phyloP scores from a whole-genome alignment of 441 rosid genomes.

The Corymbia calophylla region DNA sequence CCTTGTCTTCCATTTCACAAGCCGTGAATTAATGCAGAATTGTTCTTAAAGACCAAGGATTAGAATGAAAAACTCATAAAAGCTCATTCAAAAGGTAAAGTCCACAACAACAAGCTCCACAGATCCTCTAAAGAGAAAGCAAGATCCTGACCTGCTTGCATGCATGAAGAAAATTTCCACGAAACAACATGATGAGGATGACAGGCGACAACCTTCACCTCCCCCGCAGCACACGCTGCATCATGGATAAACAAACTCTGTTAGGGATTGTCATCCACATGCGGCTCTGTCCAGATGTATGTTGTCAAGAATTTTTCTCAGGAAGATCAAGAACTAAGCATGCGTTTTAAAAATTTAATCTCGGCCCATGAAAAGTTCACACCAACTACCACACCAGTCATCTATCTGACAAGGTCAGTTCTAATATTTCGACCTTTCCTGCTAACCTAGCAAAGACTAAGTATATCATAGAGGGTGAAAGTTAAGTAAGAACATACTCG shows the following conservation, averaged over 20 bases:
- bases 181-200: not conserved
- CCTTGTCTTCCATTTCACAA: not conserved
- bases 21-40: not conserved
- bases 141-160: not conserved
- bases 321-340: not conserved
- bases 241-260: not conserved
- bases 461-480: not conserved
- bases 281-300: not conserved
- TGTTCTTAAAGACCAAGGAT: not conserved
- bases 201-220: not conserved
- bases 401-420: not conserved
- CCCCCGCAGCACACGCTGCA: slow-evolving; percentile 14
- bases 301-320: not conserved
- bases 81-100: not conserved
- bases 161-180: not conserved
- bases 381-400: not conserved
- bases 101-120: not conserved
- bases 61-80: not conserved
- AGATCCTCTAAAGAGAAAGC: not conserved
- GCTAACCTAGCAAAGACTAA: not conserved
- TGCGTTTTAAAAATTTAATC: not conserved
- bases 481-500: slow-evolving; percentile 31
- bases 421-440: not conserved
- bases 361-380: not conserved
- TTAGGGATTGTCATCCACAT: not conserved